Conservation (phyloP, 495 filamentous ascomycete species). For the Xanthoparmelia taractica region DNA sequence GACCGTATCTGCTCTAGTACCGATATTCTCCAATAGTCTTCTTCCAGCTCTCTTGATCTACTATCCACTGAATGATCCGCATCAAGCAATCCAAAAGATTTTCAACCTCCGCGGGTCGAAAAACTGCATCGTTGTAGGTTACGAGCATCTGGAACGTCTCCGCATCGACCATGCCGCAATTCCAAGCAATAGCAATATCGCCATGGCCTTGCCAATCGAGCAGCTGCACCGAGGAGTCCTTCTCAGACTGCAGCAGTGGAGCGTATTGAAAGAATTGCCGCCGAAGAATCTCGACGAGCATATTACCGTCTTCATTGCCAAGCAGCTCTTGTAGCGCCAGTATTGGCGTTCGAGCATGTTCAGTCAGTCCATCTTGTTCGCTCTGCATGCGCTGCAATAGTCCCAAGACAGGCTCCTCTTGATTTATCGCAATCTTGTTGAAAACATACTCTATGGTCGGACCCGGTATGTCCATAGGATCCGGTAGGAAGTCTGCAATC, state of each 20-base stretch:
- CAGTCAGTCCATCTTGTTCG: slow-evolving; percentile 4
- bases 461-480: slow-evolving; percentile 14
- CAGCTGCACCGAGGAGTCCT: background rate
- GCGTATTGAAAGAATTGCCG: slow-evolving; percentile 13
- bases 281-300: background rate
- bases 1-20: background rate
- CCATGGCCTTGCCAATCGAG: slow-evolving; percentile 1
- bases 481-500: background rate
- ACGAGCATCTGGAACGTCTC: slow-evolving; percentile 15
- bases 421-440: background rate
- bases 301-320: background rate
- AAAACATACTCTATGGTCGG: slow-evolving; percentile 1
- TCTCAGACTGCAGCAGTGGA: background rate
- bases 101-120: slow-evolving; percentile 8
- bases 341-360: background rate
- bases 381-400: slow-evolving; percentile 1
- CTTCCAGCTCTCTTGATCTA: slow-evolving; percentile 5
- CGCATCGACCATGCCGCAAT: slow-evolving; percentile 14
- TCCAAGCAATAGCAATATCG: background rate
- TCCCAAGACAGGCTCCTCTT: background rate
- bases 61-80: slow-evolving; percentile 3
- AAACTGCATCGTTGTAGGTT: slow-evolving; percentile 4
- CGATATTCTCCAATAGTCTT: slow-evolving; percentile 2
- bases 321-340: background rate
- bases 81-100: slow-evolving; percentile 3